Evolutionary conservation across 371 early-diverging fungal species (phyloP).

Genomic region (Globomyces sp.): DNA sequence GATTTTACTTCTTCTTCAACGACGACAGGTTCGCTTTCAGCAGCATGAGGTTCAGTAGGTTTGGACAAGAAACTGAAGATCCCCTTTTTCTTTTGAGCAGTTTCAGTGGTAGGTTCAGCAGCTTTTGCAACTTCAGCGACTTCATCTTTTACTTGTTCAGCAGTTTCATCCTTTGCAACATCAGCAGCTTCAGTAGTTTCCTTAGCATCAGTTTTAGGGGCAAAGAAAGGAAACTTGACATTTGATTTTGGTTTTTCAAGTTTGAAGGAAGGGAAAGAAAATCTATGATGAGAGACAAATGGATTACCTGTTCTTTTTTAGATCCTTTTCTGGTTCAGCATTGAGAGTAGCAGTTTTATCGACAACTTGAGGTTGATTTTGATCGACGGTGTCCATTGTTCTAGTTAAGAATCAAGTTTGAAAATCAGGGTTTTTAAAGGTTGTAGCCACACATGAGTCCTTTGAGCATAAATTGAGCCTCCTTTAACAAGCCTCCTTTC

Average conservation of each 20-base stretch:
- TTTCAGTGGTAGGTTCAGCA: not conserved
- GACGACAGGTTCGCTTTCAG: too few species aligned
- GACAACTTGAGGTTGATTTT: too few species aligned
- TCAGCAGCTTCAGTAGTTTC: slow-evolving; percentile 3
- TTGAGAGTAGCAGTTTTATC: not conserved
- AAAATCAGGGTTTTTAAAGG: too few species aligned
- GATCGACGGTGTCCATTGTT: too few species aligned
- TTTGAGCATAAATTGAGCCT: too few species aligned
- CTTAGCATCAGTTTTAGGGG: not conserved
- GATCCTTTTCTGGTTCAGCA: not conserved
- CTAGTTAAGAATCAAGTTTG: too few species aligned
- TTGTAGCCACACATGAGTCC: too few species aligned
- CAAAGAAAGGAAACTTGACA: not conserved
- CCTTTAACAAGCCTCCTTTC: too few species aligned
- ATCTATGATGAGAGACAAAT: not conserved
- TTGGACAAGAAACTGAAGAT: too few species aligned
- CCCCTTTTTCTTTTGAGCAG: too few species aligned
- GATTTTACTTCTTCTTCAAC: too few species aligned
- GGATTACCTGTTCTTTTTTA: slow-evolving; percentile 4
- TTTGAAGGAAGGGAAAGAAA: slow-evolving; percentile 1
- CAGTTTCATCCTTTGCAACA: not conserved
- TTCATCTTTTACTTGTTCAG: slow-evolving; percentile 2
- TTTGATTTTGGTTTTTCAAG: not conserved
- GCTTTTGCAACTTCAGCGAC: not conserved
- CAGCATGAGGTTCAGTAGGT: too few species aligned